Evolutionary conservation across 2,329 filamentous ascomycete genomes (phyloP), one percentile per base, ranked within the genome.

Genomic region (Penicillium sclerotiorum): DNA sequence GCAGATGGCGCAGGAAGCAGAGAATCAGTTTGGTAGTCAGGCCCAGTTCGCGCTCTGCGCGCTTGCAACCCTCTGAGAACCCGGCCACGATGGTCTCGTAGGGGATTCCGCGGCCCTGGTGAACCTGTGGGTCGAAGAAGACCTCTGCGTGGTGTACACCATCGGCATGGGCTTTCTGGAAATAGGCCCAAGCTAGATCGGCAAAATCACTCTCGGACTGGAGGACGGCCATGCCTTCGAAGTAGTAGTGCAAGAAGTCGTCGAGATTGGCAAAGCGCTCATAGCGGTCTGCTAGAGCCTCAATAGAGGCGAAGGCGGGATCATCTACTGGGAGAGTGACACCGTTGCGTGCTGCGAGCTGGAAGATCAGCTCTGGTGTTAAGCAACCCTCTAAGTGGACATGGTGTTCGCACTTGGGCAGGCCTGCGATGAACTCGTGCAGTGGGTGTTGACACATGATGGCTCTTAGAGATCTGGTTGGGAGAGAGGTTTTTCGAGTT

Each of bases 391-490:
- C 88, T 27, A 93, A 78, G 66, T 93, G 89, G 46, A 92, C 81
- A 71, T 92, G 89, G 65, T 91, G 88, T 68, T 93, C 89, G 72
- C 86, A 89, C 76, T 92, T 92, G 56, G 88, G 88, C 23, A 92
- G 80, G 25, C 79, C 78, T 44, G 74, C 70, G 30, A 91, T 77
- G 66, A 89, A 84, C 35, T 75, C 67, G 70, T 85, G 83, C 44
- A 83, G 69, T 12, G 72, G 60, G 28, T 74, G 72, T 61, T 80
- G 73, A 69, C 82, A 86, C 82, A 85, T 86, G 8, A 28, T 56
- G 38, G 23, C 17, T 22, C 20, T n/a, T 15, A 12, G 2, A 17
- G n/a, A 25, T 27, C 15, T 13, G 22, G 3, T 38, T 36, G 1
- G 8, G 18, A 20, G 12, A 17, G 20, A 25, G 15, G 23, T 25